Conservation (phyloP, 139 green algal species). For the Picochlorum costavermella region DNA sequence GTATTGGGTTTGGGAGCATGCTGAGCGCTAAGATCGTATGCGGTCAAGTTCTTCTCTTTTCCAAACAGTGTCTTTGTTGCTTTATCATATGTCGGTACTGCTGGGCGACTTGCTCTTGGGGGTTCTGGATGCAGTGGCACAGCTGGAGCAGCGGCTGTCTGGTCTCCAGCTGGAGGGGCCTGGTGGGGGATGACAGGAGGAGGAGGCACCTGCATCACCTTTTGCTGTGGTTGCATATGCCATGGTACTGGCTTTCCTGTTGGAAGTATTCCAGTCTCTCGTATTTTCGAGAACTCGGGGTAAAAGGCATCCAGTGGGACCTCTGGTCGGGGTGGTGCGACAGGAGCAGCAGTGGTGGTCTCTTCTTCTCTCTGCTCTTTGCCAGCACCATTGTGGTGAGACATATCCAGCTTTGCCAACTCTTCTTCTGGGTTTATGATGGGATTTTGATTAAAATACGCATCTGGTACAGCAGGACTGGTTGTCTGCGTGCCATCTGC, state of each 20-base stretch:
- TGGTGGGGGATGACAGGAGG: neutral
- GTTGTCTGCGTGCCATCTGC: no score
- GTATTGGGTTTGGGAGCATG: slow-evolving; percentile 20
- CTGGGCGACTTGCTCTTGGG: neutral
- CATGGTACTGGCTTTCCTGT: slow-evolving; percentile 17
- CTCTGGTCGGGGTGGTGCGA: neutral
- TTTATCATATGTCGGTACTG: slow-evolving; percentile 1
- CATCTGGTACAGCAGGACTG: no score
- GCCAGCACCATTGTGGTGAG: no score
- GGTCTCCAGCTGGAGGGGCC: no score
- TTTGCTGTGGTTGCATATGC: neutral
- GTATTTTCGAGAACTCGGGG: slow-evolving; percentile 29
- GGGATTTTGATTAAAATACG: no score
- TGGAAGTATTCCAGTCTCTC: slow-evolving; percentile 27
- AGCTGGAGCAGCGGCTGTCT: neutral
- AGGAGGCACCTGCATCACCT: neutral
- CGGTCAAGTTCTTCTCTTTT: slow-evolving; percentile 8
- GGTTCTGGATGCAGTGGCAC: neutral
- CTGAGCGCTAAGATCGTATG: slow-evolving; percentile 21
- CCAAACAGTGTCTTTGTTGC: slow-evolving; percentile 21
- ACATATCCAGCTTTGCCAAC: no score
- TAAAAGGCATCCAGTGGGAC: slow-evolving; percentile 18
- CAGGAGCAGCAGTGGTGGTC: neutral
- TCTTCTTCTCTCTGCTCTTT: neutral
- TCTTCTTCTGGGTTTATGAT: no score